Base-by-base conservation (phyloP, 352 stramenopile genomes). In the Thalassiosira sp. region DNA sequence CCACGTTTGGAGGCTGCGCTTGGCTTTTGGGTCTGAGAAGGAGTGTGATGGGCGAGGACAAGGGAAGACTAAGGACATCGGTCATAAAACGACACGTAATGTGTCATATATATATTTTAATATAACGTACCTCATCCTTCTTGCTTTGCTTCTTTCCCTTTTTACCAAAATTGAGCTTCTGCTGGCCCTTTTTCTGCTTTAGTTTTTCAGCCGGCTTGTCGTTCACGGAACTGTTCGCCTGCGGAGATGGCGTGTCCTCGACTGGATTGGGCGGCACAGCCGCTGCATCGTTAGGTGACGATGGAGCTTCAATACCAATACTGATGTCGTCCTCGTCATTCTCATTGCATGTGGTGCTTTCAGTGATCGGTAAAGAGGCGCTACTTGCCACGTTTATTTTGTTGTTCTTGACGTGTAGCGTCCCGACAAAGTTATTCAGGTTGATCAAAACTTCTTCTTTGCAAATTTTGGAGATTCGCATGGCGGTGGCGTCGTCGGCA, bases 391-490 rank as follows among this genome's bases (percentile, higher is more conserved):
- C 27, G 7, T 27, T 3, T 11, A n/a, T 31, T 7, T 48, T 40
- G 52, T 56, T 27, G 22, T 46, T 45, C 25, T 68, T 68, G 11
- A 85, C 68, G 25, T 60, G 53, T 13, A 90, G 43, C 6, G 74
- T 77, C 5, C 85, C 85, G 10, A 60, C 76, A 51, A 90, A 90
- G 43, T 65, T 72, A 16, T 22, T 74, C 7, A 90, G 73, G 16
- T 77, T 70, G 57, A 89, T 71, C 1, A 85, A 11, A 6, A 89
- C 56, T 61, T 82, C 48, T 27, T 71, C 61, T 2, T 72, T 48
- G 20, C 46, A 67, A 43, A 87, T 70, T 51, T 75, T 75, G n/a
- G 46, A 48, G 15, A 81, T 77, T 11, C 74, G 86, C 28, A 87
- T 40, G 46, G 80, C 52, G 31, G 56, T 45, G 33, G 67, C 18